Evolutionary conservation across 2,329 filamentous ascomycete genomes (phyloP), one percentile per base, ranked within the genome.

Genomic region (Fusarium nanum): DNA sequence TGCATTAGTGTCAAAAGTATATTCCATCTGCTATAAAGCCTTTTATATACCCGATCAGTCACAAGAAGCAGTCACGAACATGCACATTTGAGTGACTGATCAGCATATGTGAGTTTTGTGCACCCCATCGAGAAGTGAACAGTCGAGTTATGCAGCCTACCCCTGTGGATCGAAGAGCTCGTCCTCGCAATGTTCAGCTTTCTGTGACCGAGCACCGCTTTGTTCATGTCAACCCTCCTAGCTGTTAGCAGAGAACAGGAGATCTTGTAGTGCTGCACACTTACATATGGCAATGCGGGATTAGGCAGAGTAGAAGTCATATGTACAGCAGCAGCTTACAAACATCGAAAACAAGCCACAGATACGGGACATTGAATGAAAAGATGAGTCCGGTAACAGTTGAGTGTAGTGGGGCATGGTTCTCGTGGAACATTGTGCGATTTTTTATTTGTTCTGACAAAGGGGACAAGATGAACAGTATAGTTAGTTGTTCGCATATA

Each of bases 391-490:
- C 37, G 58, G 57, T 48, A 68, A 54, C 64, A 56, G 54, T 69
- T 41, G 54, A 67, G 54, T 53, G 66, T 50, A 56, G 52, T 40
- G 66, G 55, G 32, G 41, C 55, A 61, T 66, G 60, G 48, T 70
- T 73, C 72, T 72, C 64, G 58, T 56, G 66, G 64, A 73, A 76
- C 69, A 76, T 71, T 76, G 70, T 74, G 67, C 68, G 73, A 74
- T 75, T 76, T 75, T 76, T 76, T 77, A 76, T 75, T 77, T 73
- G 66, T 72, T 72, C 56, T 71, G 74, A 70, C 71, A 75, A 70
- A 75, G 59, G 68, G 70, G 73, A 71, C 68, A 62, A 55, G 65
- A 75, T 62, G 69, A 70, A 72, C 60, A 73, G 68, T 72, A 69
- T 68, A 67, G 34, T 71, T 37, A 32, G 55, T 71, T 70, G 71